phyloP scores from a whole-genome alignment of 768 basidiomycete species.

The Rubroboletus satanas region DNA sequence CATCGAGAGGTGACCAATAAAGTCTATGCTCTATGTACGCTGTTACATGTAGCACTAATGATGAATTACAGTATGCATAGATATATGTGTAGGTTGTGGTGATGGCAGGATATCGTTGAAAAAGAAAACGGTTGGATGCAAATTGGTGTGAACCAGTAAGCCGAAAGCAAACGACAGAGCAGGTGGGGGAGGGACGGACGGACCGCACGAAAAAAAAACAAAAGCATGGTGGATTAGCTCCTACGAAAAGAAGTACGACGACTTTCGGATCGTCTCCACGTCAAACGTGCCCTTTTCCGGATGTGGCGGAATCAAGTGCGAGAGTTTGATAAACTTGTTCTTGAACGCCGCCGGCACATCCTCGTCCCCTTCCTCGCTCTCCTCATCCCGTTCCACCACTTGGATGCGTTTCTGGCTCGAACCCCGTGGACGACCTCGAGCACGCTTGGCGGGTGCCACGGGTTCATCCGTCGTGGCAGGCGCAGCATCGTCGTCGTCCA shows the following conservation, averaged over 20 bases:
- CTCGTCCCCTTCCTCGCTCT: constrained; percentile 16
- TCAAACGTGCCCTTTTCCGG: constrained; percentile 85
- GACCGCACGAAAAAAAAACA: too few species aligned
- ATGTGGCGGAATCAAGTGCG: constrained; percentile 72
- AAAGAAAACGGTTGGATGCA: neutral
- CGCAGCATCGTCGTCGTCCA: constrained; percentile 4
- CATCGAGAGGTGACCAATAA: neutral
- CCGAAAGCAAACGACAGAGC: neutral
- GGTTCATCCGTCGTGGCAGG: constrained; percentile 1
- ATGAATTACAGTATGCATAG: constrained; percentile 19
- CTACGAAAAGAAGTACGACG: constrained; percentile 93
- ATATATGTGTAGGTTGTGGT: constrained; percentile 1
- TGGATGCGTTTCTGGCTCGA: constrained; percentile 17
- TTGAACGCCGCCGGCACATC: constrained; percentile 25
- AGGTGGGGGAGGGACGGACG: neutral
- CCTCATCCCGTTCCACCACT: constrained; percentile 6
- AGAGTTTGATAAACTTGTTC: constrained; percentile 70
- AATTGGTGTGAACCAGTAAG: neutral
- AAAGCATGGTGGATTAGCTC: neutral
- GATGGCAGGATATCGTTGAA: neutral
- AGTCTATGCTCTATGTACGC: constrained; percentile 12
- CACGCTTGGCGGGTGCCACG: constrained; percentile 2
- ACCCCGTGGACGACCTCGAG: constrained; percentile 20
- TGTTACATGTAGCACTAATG: constrained; percentile 12
- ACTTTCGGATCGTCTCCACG: constrained; percentile 75